These are phyloP conservation scores for Chytridium lagenaria DNA, from an alignment of 371 early-diverging fungal genomes.

Conservation along the genomic window DNA sequence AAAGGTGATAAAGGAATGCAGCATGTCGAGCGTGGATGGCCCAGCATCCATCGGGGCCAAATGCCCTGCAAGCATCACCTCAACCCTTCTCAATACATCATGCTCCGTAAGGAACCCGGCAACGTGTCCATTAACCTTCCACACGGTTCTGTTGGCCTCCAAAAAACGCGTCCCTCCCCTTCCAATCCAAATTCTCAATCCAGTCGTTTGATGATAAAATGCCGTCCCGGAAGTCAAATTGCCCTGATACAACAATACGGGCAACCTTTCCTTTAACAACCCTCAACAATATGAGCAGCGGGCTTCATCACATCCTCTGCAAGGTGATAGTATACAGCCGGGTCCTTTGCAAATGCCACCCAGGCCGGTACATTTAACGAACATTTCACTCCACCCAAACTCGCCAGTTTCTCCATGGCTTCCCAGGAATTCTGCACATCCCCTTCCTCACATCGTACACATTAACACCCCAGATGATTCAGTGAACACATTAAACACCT, in stretches of 20 bases:
- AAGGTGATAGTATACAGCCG: conserved; percentile 52
- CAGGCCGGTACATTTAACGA: conserved; percentile 55
- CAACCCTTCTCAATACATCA: conserved; percentile 52
- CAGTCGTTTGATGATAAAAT: conserved; percentile 61
- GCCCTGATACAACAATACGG: conserved; percentile 45
- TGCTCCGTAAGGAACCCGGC: conserved; percentile 63
- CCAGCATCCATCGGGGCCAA: conserved; percentile 65
- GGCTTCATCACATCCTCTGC: conserved; percentile 65
- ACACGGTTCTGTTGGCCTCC: conserved; percentile 55
- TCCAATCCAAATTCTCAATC: conserved; percentile 68
- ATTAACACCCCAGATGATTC: conserved; percentile 67
- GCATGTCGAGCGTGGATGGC: conserved; percentile 29
- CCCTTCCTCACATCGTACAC: conserved; percentile 71
- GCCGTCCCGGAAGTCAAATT: conserved; percentile 76
- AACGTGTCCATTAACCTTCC: conserved; percentile 52
- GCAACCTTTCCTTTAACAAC: conserved; percentile 1
- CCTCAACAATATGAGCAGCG: conserved; percentile 54
- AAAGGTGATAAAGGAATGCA: conserved; percentile 9
- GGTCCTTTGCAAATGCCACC: conserved; percentile 50
- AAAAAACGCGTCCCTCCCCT: conserved; percentile 52
- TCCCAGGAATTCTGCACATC: conserved; percentile 59
- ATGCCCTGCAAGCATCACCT: conserved; percentile 69
- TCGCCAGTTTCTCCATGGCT: conserved; percentile 60
- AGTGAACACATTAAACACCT: conserved; percentile 62
- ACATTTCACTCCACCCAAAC: conserved; percentile 51